phyloP scores from a whole-genome alignment of 305 asterid species.

The Ruellia speciosa region DNA sequence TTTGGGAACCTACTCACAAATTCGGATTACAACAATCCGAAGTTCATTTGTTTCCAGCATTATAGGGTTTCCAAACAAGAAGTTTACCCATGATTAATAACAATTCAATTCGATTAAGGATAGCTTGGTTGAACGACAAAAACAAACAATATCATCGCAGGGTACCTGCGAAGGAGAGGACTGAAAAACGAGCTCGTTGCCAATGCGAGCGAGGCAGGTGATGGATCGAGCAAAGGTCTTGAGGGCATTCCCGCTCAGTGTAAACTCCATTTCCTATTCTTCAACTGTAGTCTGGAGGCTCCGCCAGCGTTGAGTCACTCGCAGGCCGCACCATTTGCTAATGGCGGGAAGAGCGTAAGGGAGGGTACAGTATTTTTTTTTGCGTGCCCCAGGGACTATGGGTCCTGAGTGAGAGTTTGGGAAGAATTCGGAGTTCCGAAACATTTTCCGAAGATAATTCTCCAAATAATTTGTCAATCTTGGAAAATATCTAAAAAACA shows the following conservation, averaged over 20 bases:
- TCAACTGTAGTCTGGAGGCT: conserved; percentile 1
- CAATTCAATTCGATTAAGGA: not conserved
- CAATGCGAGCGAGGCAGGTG: conserved; percentile 87
- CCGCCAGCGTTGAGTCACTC: not conserved
- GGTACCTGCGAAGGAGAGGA: conserved; percentile 76
- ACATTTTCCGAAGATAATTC: no score
- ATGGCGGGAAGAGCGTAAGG: conserved; percentile 13
- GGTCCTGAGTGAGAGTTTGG: no score
- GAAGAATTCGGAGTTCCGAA: no score
- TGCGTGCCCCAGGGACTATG: no score
- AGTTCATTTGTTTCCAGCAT: no score
- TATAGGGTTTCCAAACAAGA: not conserved
- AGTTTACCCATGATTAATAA: not conserved
- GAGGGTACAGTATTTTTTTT: no score
- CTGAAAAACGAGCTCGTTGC: conserved; percentile 76
- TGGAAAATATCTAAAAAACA: no score
- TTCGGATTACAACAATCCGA: not conserved
- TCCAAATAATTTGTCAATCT: no score
- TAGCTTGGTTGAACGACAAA: not conserved
- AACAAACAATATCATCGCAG: no score
- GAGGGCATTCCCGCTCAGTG: conserved; percentile 65
- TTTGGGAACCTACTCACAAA: not conserved
- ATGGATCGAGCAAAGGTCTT: conserved; percentile 75
- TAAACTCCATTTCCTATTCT: conserved; percentile 67
- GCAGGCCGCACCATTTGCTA: not conserved